phyloP scores from a whole-genome alignment of 805 yeast genomes.

The Candida patagonica region DNA sequence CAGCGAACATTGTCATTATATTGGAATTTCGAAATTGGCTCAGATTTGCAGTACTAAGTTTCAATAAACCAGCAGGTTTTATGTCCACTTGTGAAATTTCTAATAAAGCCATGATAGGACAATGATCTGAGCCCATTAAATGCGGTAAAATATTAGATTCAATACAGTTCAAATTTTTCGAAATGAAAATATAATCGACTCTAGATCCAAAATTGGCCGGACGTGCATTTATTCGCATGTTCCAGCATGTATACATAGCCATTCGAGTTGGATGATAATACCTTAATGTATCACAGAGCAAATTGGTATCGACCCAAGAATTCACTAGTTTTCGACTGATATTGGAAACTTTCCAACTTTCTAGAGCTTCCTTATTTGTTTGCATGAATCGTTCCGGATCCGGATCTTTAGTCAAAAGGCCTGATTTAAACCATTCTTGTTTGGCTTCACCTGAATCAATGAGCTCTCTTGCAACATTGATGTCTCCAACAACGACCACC shows the following conservation, averaged over 20 bases:
- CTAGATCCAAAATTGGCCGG: slow-evolving; percentile 83
- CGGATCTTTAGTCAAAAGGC: background rate
- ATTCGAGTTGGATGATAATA: slow-evolving; percentile 44
- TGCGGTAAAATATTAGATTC: slow-evolving; percentile 53
- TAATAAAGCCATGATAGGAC: slow-evolving; percentile 77
- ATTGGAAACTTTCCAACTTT: slow-evolving; percentile 33
- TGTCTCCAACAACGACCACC: slow-evolving; percentile 80
- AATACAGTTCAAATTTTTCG: slow-evolving; percentile 34
- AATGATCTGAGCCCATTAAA: slow-evolving; percentile 85
- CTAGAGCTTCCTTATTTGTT: slow-evolving; percentile 26
- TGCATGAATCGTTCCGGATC: slow-evolving; percentile 28
- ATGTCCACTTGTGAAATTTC: slow-evolving; percentile 12
- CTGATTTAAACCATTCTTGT: slow-evolving; percentile 33
- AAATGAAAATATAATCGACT: slow-evolving; percentile 63
- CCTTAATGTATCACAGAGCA: slow-evolving; percentile 22
- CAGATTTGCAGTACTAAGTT: slow-evolving; percentile 10
- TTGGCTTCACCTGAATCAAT: slow-evolving; percentile 75
- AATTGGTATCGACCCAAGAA: slow-evolving; percentile 30
- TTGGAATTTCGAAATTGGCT: slow-evolving; percentile 14
- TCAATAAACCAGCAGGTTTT: slow-evolving; percentile 5
- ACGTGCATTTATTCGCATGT: slow-evolving; percentile 63
- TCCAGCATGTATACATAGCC: slow-evolving; percentile 88
- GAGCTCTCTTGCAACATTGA: slow-evolving; percentile 71
- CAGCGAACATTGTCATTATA: slow-evolving; percentile 14
- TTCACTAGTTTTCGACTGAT: slow-evolving; percentile 40